These are phyloP conservation scores for Rossbeevera mucosa DNA, from an alignment of 768 basidiomycete genomes.

Conservation along the genomic window DNA sequence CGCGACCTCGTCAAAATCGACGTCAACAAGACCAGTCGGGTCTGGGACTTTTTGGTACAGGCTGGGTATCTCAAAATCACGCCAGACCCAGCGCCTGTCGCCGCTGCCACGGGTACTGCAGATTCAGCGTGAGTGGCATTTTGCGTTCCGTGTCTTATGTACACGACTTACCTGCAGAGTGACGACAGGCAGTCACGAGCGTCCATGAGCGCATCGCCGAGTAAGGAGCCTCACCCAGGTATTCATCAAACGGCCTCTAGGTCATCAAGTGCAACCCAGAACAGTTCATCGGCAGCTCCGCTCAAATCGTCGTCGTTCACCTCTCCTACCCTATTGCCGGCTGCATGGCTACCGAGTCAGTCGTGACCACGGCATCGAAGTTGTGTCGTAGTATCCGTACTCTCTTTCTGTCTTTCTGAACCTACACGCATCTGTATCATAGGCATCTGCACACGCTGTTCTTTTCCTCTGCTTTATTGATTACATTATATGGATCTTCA, in stretches of 20 bases:
- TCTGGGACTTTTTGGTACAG: constrained; percentile 91
- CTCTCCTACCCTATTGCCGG: constrained; percentile 22
- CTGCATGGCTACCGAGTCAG: constrained; percentile 20
- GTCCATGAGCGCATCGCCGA: constrained; percentile 21
- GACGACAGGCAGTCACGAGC: constrained; percentile 11
- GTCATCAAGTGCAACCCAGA: constrained; percentile 11
- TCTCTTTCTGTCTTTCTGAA: neutral
- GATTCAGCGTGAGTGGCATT: constrained; percentile 35
- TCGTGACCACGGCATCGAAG: constrained; percentile 1
- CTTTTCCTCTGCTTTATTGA: constrained; percentile 6
- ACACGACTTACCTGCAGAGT: neutral
- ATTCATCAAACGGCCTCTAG: constrained; percentile 3
- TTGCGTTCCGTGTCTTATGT: neutral
- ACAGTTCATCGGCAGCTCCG: constrained; percentile 9
- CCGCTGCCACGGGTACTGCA: constrained; percentile 1
- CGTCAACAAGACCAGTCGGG: constrained; percentile 86
- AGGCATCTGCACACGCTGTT: constrained; percentile 21
- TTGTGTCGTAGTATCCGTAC: neutral
- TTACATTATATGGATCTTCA: constrained; percentile 5
- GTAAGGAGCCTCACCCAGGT: constrained; percentile 27
- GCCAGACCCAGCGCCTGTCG: constrained; percentile 40
- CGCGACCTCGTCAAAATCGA: constrained; percentile 89
- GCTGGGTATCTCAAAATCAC: constrained; percentile 76
- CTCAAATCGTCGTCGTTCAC: constrained; percentile 16
- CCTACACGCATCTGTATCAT: constrained; percentile 28